Evolutionary conservation across 2,329 filamentous ascomycete species (phyloP).

Genomic region (Tolypocladium nubicola): DNA sequence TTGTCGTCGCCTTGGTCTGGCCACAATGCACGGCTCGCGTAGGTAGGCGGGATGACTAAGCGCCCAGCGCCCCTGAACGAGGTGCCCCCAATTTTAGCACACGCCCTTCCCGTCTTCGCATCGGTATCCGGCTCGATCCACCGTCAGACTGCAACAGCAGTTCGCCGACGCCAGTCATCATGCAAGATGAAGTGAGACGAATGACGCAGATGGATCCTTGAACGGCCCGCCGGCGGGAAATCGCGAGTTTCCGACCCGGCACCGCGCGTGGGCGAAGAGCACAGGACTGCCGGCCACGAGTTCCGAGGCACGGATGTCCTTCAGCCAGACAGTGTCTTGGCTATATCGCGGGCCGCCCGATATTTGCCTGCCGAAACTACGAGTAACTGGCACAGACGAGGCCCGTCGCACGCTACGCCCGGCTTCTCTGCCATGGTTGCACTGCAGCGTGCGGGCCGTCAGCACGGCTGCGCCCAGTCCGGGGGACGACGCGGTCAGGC

Average conservation of each 20-base stretch:
- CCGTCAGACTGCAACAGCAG: background rate
- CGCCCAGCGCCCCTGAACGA: background rate
- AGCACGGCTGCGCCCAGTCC: background rate
- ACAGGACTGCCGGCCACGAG: background rate
- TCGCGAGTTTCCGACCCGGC: background rate
- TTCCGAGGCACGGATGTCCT: no score
- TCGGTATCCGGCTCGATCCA: no score
- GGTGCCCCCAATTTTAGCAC: background rate
- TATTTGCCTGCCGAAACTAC: background rate
- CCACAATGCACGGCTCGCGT: background rate
- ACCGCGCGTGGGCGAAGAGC: background rate
- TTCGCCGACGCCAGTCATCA: background rate
- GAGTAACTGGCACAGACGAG: background rate
- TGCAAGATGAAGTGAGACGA: background rate
- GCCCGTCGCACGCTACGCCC: background rate
- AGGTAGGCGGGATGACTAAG: background rate
- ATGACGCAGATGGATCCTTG: background rate
- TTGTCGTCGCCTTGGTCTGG: background rate
- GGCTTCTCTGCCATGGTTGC: background rate
- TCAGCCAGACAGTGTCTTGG: no score
- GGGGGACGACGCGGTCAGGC: background rate
- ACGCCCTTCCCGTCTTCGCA: background rate
- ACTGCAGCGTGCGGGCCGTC: background rate
- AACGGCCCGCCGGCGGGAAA: no score
- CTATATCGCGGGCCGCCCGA: background rate